These are phyloP conservation scores for Protomyces pachydermus DNA, from an alignment of 1,139 yeast genomes.

Conservation along the genomic window DNA sequence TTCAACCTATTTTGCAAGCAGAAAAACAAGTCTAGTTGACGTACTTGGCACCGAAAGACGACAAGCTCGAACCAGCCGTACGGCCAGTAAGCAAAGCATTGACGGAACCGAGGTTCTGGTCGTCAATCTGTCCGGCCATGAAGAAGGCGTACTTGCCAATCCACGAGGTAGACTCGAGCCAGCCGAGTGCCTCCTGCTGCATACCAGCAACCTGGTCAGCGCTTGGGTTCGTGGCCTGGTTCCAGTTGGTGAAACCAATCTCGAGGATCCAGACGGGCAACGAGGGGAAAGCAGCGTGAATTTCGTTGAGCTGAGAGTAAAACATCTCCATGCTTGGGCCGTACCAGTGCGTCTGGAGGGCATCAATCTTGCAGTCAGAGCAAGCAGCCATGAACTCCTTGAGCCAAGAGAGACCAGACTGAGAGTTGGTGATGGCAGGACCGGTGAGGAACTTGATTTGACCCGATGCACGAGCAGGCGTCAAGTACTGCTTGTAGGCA, in stretches of 20 bases:
- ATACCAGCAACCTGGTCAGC: conserved; percentile 12
- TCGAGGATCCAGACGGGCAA: conserved; percentile 19
- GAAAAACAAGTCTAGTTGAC: neutral
- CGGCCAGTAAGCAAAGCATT: conserved; percentile 15
- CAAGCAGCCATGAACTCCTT: conserved; percentile 17
- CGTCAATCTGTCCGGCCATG: conserved; percentile 20
- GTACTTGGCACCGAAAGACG: conserved; percentile 17
- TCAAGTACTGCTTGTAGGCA: conserved; percentile 4
- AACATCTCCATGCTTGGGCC: conserved; percentile 17
- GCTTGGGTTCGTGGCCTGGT: conserved; percentile 14
- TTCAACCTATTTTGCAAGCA: no score
- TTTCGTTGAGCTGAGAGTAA: conserved; percentile 13
- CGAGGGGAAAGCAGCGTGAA: conserved; percentile 23
- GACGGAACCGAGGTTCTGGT: conserved; percentile 9
- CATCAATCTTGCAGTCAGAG: conserved; percentile 8
- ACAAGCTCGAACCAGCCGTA: conserved; percentile 15
- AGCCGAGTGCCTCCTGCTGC: conserved; percentile 16
- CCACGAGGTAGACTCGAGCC: conserved; percentile 20
- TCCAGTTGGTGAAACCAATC: conserved; percentile 27
- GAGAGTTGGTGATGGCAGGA: conserved; percentile 24
- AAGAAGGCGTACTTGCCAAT: conserved; percentile 19
- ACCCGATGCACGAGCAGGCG: conserved; percentile 17
- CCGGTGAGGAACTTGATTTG: conserved; percentile 1
- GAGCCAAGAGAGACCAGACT: conserved; percentile 23
- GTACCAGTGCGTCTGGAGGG: conserved; percentile 19